phyloP scores from a whole-genome alignment of 148 eudicot species.

The Polygonum aviculare region DNA sequence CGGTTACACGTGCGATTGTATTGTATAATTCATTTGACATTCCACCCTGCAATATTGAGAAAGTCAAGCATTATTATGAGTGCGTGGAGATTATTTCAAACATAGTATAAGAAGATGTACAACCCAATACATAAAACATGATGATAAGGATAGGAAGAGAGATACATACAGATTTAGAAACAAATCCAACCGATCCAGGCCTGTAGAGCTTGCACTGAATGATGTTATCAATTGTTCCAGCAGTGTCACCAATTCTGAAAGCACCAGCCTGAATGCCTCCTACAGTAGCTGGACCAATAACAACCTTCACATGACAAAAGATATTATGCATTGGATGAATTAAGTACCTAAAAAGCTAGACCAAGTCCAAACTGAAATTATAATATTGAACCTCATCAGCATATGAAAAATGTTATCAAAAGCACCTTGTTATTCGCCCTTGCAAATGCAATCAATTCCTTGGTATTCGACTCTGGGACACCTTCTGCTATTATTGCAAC shows the following conservation, averaged over 20 bases:
- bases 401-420: not conserved
- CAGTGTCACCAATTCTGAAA: constrained; percentile 97
- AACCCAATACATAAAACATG: not conserved
- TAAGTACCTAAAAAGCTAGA: not conserved
- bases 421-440: constrained; percentile 86
- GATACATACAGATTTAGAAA: constrained; percentile 85
- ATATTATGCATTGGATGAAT: not conserved
- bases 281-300: constrained; percentile 95
- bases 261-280: constrained; percentile 99
- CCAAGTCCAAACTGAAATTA: not conserved
- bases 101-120: not conserved
- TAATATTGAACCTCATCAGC: not conserved
- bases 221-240: constrained; percentile 88
- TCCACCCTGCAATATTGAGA: constrained; percentile 65
- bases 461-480: constrained; percentile 90
- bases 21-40: constrained; percentile 96
- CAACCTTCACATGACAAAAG: constrained; percentile 41
- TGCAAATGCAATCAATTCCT: constrained; percentile 85
- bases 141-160: not conserved
- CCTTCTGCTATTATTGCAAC: constrained; percentile 96
- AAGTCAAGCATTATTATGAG: not conserved
- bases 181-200: constrained; percentile 99
- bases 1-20: constrained; percentile 91
- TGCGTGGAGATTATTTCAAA: not conserved
- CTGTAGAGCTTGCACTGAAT: constrained; percentile 89